phyloP scores from a whole-genome alignment of 108 stramenopile species.

The Nitzschia inconspicua region DNA sequence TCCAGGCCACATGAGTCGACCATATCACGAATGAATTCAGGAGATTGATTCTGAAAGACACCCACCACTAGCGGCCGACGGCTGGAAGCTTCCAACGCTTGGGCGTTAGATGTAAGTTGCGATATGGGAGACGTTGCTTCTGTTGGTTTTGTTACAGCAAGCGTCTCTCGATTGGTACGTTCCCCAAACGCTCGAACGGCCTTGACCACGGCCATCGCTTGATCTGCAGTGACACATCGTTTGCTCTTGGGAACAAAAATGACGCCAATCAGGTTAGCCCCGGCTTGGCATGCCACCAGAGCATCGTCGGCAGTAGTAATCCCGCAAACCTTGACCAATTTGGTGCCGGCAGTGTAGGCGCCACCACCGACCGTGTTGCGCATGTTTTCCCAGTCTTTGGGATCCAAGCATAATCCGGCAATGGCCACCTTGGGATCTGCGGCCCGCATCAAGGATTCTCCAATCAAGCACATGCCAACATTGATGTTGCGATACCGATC shows the following conservation, averaged over 20 bases:
- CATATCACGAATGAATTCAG: constrained; percentile 70
- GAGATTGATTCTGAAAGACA: constrained; percentile 94
- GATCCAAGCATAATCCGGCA: constrained; percentile 78
- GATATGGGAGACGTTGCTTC: constrained; percentile 31
- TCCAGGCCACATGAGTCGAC: constrained; percentile 88
- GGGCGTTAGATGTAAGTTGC: constrained; percentile 46
- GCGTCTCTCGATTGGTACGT: constrained; percentile 39
- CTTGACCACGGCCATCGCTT: constrained; percentile 69
- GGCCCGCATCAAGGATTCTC: constrained; percentile 97
- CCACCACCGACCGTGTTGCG: constrained; percentile 37
- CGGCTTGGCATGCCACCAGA: constrained; percentile 80
- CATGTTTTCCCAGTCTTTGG: constrained; percentile 51
- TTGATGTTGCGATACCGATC: constrained; percentile 78
- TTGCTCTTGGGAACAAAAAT: constrained; percentile 92
- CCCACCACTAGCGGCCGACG: constrained; percentile 89
- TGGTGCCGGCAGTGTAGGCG: constrained; percentile 80
- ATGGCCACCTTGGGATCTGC: constrained; percentile 83
- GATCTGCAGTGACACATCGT: constrained; percentile 66
- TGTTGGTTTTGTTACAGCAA: constrained; percentile 4
- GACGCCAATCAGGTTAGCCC: constrained; percentile 94
- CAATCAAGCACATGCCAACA: constrained; percentile 93
- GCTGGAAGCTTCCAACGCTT: constrained; percentile 50
- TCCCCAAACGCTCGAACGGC: constrained; percentile 90
- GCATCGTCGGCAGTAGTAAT: constrained; percentile 91
- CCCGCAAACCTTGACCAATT: constrained; percentile 93